A percentile compares a stretch with the other conserved stretches of the same genome.
Conservation (phyloP, 2,329 filamentous ascomycete genomes). For the Microsporum canis region DNA sequence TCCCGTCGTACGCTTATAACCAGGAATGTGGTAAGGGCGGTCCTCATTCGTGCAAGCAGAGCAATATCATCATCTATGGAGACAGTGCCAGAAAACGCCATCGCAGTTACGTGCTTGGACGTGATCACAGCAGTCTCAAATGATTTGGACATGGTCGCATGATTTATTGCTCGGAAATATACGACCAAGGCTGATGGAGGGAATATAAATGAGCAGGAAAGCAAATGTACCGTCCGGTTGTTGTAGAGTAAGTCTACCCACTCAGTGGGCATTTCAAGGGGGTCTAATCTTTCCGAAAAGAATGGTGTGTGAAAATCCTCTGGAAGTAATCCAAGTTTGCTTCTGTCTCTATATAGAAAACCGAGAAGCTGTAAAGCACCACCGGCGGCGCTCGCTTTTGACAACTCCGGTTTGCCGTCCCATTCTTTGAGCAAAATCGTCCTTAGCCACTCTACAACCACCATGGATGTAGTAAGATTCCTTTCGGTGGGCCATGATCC, state of each 20-base stretch:
- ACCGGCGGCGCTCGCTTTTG: conserved; percentile 59
- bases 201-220: conserved; percentile 75
- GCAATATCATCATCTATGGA: conserved; percentile 47
- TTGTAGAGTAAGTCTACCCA: conserved; percentile 55
- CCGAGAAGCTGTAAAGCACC: conserved; percentile 65
- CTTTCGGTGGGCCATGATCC: conserved; percentile 7
- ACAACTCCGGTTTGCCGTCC: conserved; percentile 62
- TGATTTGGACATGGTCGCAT: conserved; percentile 69
- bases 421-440: conserved; percentile 67
- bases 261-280: conserved; percentile 59
- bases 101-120: conserved; percentile 36
- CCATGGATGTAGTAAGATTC: conserved; percentile 21
- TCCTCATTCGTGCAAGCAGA: conserved; percentile 52
- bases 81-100: conserved; percentile 32
- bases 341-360: conserved; percentile 60
- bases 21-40: conserved; percentile 58
- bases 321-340: conserved; percentile 53
- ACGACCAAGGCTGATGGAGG: conserved; percentile 58
- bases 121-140: conserved; percentile 55
- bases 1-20: conserved; percentile 58
- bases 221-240: conserved; percentile 57
- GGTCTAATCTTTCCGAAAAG: conserved; percentile 63
- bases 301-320: conserved; percentile 64
- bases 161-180: conserved; percentile 82
- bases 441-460: conserved; percentile 39